Conservation (phyloP, 2,329 filamentous ascomycete genomes). For the Ciborinia camelliae region DNA sequence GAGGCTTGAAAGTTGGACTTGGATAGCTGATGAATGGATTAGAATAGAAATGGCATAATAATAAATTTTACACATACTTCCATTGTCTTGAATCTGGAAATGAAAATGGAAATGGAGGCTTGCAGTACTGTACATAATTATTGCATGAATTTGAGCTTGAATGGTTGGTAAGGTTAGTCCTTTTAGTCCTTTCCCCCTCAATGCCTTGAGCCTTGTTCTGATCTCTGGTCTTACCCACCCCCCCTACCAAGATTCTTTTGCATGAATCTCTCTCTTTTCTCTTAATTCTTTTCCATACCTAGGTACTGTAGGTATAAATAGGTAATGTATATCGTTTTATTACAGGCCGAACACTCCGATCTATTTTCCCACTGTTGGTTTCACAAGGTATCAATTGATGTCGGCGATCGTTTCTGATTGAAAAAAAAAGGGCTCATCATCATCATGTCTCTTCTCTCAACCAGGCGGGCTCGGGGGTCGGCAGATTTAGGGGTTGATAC, state of each 20-base stretch:
- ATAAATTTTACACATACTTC: neutral
- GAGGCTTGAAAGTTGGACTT: neutral
- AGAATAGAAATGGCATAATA: neutral
- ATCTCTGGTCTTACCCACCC: neutral
- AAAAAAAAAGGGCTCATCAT: no score
- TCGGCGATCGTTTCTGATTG: neutral
- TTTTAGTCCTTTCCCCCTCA: neutral
- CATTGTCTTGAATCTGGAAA: neutral
- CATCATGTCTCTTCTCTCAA: neutral
- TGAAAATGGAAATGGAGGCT: neutral
- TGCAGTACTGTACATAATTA: neutral
- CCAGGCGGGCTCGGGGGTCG: no score
- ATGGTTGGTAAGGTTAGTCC: no score
- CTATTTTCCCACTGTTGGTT: neutral
- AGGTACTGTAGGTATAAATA: no score
- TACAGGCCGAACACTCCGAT: neutral
- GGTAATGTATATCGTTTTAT: neutral
- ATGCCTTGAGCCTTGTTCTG: neutral
- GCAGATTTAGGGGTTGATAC: neutral
- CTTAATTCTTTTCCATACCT: no score
- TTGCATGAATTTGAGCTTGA: slow-evolving; percentile 3
- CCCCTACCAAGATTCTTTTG: neutral
- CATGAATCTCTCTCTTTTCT: neutral
- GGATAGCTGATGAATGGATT: neutral
- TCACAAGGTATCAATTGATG: neutral